phyloP scores from a whole-genome alignment of 2,329 filamentous ascomycete species.

The Sarocladium kiliense region DNA sequence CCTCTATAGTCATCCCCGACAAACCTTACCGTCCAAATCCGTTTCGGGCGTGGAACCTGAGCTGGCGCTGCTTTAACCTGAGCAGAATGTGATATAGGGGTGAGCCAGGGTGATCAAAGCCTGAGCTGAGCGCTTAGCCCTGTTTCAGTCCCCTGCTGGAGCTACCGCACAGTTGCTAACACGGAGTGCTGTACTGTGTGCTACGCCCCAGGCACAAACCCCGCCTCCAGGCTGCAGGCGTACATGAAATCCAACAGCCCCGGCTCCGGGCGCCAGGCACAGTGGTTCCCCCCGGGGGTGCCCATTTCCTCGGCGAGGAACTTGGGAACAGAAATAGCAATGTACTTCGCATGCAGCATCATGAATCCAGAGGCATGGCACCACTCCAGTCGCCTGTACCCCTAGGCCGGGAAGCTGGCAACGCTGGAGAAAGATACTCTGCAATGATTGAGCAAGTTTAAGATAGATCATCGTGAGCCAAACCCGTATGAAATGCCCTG shows the following conservation, averaged over 20 bases:
- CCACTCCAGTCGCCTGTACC: not conserved
- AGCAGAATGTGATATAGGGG: constrained; percentile 3
- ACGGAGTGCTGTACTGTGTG: constrained; percentile 2
- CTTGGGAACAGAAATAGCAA: not conserved
- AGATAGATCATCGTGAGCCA: not conserved
- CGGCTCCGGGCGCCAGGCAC: not conserved
- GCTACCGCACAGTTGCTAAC: constrained; percentile 2
- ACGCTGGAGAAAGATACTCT: not conserved
- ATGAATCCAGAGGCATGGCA: not conserved
- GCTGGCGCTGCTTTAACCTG: constrained; percentile 9
- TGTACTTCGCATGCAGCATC: not conserved
- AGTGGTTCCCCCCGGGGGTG: not conserved
- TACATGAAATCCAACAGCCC: not conserved
- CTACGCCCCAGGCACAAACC: not conserved
- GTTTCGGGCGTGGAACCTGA: constrained; percentile 9
- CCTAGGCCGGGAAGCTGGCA: not conserved
- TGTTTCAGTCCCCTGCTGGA: constrained; percentile 1
- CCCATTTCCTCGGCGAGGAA: constrained; percentile 1
- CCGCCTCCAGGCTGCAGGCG: not conserved
- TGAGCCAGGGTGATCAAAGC: constrained; percentile 7
- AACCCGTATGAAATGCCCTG: not conserved
- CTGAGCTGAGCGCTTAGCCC: constrained; percentile 5
- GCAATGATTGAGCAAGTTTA: not conserved
- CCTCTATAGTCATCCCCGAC: constrained; percentile 10
- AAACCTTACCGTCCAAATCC: constrained; percentile 7